A percentile compares a stretch with the other conserved stretches of the same genome.
Conservation (phyloP, 768 basidiomycete genomes). For the Candolleomyces efflorescens region DNA sequence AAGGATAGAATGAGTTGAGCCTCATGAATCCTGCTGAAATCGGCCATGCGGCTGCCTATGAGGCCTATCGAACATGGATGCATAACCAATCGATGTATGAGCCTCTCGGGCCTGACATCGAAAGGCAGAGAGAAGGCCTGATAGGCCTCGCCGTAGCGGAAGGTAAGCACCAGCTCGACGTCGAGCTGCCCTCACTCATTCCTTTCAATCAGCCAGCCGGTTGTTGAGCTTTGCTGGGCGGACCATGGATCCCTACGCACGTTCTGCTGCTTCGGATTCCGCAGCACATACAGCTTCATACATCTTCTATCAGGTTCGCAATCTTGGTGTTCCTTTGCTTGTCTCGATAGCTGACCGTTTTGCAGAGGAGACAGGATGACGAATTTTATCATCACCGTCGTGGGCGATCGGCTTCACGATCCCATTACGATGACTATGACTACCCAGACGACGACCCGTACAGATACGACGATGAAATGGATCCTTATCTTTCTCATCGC, state of each 20-base stretch:
- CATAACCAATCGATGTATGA: slow-evolving; percentile 53
- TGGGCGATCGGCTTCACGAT: slow-evolving; percentile 30
- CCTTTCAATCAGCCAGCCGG: slow-evolving; percentile 40
- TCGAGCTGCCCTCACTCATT: no score
- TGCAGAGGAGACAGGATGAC: slow-evolving; percentile 22
- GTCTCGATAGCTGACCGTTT: slow-evolving; percentile 23
- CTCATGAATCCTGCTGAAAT: slow-evolving; percentile 55
- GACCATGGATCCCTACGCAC: slow-evolving; percentile 39
- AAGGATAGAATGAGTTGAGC: slow-evolving; percentile 43
- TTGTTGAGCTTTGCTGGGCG: slow-evolving; percentile 50
- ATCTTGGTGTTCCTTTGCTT: slow-evolving; percentile 23
- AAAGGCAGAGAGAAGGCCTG: slow-evolving; percentile 61
- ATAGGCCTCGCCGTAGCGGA: slow-evolving; percentile 69
- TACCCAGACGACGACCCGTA: slow-evolving; percentile 4
- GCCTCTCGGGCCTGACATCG: slow-evolving; percentile 51
- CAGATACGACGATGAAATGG: slow-evolving; percentile 4
- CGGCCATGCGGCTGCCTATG: slow-evolving; percentile 75
- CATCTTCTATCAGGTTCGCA: slow-evolving; percentile 50
- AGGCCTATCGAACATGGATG: slow-evolving; percentile 67
- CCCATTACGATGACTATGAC: slow-evolving; percentile 16
- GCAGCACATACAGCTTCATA: slow-evolving; percentile 65
- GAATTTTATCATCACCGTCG: slow-evolving; percentile 20
- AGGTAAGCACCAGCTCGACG: slow-evolving; percentile 34
- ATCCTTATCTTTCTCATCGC: slow-evolving; percentile 7
- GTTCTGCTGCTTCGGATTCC: slow-evolving; percentile 52